phyloP scores from a whole-genome alignment of 106 monocot genomes.

The Chionographis japonica region DNA sequence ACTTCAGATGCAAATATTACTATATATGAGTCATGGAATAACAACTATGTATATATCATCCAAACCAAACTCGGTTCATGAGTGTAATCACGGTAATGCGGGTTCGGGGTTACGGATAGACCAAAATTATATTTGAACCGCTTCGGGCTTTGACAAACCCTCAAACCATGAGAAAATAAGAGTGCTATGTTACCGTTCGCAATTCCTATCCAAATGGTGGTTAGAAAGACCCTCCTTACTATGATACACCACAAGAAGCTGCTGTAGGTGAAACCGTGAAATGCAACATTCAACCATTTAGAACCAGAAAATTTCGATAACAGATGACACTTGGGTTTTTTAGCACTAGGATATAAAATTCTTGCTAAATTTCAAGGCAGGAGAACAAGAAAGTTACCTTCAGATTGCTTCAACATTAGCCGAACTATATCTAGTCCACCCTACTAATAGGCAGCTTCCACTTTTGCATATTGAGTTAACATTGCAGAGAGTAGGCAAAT shows the following conservation, averaged over 20 bases:
- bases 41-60: too few species aligned
- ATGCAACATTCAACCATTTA: constrained; percentile 48
- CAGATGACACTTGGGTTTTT: constrained; percentile 1
- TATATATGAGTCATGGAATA: too few species aligned
- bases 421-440: constrained; percentile 74
- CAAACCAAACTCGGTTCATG: too few species aligned
- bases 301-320: neutral
- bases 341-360: neutral
- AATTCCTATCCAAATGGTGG: too few species aligned
- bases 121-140: too few species aligned
- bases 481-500: constrained; percentile 85
- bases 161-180: too few species aligned
- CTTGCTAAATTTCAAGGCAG: neutral
- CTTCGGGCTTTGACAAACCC: too few species aligned
- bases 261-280: neutral
- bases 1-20: too few species aligned
- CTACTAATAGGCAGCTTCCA: constrained; percentile 73
- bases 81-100: too few species aligned
- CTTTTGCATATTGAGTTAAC: constrained; percentile 74
- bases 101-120: too few species aligned
- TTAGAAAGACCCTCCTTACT: neutral
- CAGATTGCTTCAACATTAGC: constrained; percentile 66
- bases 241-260: constrained; percentile 4
- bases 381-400: constrained; percentile 44
- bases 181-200: too few species aligned